A percentile compares a stretch with the other conserved stretches of the same genome.
Evolutionary conservation across 2,329 filamentous ascomycete genomes (phyloP).

Genomic region (Aspergillus fumigatus): DNA sequence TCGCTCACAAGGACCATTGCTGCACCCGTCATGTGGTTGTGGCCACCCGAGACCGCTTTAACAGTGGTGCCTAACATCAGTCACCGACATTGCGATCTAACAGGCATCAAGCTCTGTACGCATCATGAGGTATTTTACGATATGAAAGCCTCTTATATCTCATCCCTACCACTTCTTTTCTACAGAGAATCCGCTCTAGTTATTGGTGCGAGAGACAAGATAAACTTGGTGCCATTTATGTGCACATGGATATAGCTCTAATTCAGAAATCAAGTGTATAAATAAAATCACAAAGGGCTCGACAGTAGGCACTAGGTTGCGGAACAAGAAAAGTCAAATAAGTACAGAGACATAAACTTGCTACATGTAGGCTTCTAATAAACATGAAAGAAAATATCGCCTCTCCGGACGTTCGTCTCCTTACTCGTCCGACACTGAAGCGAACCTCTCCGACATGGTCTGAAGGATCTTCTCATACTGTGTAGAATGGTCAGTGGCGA

Average conservation of each 20-base stretch:
- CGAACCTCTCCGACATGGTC: conserved; percentile 95
- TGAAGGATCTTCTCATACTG: conserved; percentile 91
- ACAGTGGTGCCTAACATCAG: conserved; percentile 11
- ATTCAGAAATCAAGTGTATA: neutral
- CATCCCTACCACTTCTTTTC: neutral
- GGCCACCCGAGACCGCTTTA: conserved; percentile 11
- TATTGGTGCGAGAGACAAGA: neutral
- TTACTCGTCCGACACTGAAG: conserved; percentile 91
- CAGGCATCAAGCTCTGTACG: neutral
- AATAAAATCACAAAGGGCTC: neutral
- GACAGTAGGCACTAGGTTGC: neutral
- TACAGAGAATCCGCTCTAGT: neutral
- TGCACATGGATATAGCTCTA: neutral
- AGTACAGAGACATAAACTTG: conserved; percentile 33
- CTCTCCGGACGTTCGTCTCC: conserved; percentile 2
- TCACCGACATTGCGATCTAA: neutral
- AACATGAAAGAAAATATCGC: conserved; percentile 16
- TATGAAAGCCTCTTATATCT: neutral
- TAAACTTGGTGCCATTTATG: neutral
- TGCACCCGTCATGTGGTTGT: conserved; percentile 16
- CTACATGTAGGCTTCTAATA: conserved; percentile 25
- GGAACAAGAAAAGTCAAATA: conserved; percentile 18
- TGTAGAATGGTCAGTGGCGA: conserved; percentile 36
- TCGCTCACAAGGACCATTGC: neutral
- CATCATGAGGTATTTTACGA: neutral